Evolutionary conservation across 257 asterid species (phyloP).

Genomic region (Solanum arcanum): DNA sequence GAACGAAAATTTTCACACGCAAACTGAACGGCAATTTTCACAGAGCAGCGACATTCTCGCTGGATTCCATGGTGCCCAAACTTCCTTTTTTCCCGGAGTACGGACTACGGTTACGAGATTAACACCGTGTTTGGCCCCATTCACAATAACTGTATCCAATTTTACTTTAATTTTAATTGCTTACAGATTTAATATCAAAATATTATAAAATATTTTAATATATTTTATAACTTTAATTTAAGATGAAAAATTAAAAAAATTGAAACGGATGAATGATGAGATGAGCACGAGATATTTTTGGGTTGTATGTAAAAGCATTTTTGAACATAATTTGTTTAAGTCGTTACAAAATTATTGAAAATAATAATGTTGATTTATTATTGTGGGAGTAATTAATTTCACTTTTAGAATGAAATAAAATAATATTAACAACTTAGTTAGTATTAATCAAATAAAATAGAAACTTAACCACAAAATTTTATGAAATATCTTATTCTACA

Average conservation of each 20-base stretch:
- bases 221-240: neutral
- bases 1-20: neutral
- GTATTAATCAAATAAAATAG: too few relatives aligned
- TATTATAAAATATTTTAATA: neutral
- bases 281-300: neutral
- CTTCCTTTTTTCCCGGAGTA: neutral
- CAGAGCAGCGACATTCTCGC: neutral
- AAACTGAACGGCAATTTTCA: neutral
- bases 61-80: neutral
- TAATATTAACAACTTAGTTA: neutral
- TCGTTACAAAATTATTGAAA: neutral
- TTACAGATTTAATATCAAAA: too few relatives aligned
- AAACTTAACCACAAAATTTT: neutral
- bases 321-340: neutral
- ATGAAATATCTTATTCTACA: neutral
- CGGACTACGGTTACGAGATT: neutral
- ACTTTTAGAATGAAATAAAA: neutral
- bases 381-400: neutral
- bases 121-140: neutral
- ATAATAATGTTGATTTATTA: too few relatives aligned
- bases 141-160: neutral
- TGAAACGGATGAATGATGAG: neutral
- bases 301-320: neutral
- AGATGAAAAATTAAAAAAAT: neutral
- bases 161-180: neutral